Percentiles rank a stretch among this genome's conserved stretches.
Evolutionary conservation across 768 basidiomycete genomes (phyloP).

Genomic region (Mycena indigotica): DNA sequence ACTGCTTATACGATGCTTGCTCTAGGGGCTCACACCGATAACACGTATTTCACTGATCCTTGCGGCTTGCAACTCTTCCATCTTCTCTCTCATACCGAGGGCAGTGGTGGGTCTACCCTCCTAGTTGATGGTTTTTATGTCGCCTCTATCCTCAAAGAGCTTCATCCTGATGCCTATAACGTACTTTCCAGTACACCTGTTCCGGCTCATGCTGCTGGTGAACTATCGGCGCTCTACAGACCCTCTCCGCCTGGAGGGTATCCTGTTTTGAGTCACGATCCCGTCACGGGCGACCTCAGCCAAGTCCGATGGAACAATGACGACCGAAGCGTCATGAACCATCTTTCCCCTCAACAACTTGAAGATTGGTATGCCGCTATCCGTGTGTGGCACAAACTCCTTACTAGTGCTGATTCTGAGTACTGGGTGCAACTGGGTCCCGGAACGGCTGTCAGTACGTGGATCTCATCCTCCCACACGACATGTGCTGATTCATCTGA

Average conservation of each 20-base stretch:
- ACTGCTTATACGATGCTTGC: constrained; percentile 91
- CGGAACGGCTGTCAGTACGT: constrained; percentile 82
- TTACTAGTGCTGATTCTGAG: constrained; percentile 82
- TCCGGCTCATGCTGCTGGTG: constrained; percentile 89
- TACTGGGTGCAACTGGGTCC: constrained; percentile 90
- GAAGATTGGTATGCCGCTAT: constrained; percentile 88
- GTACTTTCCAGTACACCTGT: constrained; percentile 69
- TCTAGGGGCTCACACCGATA: constrained; percentile 79
- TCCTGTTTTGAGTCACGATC: constrained; percentile 74
- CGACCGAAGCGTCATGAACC: constrained; percentile 81
- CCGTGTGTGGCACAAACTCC: constrained; percentile 70
- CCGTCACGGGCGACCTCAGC: constrained; percentile 56
- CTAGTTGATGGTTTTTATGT: constrained; percentile 96
- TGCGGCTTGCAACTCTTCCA: constrained; percentile 97
- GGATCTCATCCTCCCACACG: background rate
- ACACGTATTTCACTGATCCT: constrained; percentile 82
- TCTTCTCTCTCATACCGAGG: constrained; percentile 79
- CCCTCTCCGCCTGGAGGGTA: constrained; percentile 62
- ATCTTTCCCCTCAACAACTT: constrained; percentile 58
- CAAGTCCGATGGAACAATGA: constrained; percentile 95
- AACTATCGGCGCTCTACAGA: constrained; percentile 55
- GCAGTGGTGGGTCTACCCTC: constrained; percentile 84
- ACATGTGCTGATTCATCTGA: too few relatives aligned
- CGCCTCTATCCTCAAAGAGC: constrained; percentile 73
- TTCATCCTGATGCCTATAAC: constrained; percentile 70